Evolutionary conservation across 2,329 filamentous ascomycete genomes (phyloP), one percentile per base, ranked within the genome.

Genomic region (Plectosphaerella cucumerina): DNA sequence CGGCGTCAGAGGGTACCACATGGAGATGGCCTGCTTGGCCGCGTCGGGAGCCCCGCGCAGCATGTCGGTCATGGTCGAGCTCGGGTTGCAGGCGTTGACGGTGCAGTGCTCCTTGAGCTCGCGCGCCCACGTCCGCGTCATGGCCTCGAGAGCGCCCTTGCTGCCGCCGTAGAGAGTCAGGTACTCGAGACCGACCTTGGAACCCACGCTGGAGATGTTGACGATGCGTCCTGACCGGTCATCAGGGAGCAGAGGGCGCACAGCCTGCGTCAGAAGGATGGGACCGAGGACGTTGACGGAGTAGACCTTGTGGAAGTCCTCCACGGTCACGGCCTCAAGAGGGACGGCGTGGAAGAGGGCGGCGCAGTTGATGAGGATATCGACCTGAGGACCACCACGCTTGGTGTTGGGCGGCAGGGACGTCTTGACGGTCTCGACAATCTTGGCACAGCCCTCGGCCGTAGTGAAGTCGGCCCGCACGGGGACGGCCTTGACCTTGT

Each of bases 391-490:
- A 51, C 74, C 74, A 37, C 68, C 67, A n/a, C 73, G 75, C 61
- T 76, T 72, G 11, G 73, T 70, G 50, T 71, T 70, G 21, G 46
- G 43, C 4, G 59, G 48, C 46, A 56, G 70, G 20, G 75, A 73
- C 48, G 73, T 65, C 48, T 76, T 58, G 46, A 60, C 70, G 63
- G 85, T 80, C 54, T 81, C 71, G 31, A 75, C 66, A 50, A 87
- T 62, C 50, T 76, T 70, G 6, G 74, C 70, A 4, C 79, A 81
- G 9, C 78, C 78, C 17, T 73, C 75, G 42, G 79, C 73, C 18
- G 77, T 75, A 58, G 76, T 76, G 61, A 88, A 77, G 65, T 86
- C 83, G 33, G 84, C 84, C 63, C 85, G 81, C 4, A 87, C 77
- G 17, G 73, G 64, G 31, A 81, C 64, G 44, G 80, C 80, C 52